A percentile compares a stretch with the other conserved stretches of the same genome.
Conservation (phyloP, 345 rosid species). For the Pistacia atlantica region DNA sequence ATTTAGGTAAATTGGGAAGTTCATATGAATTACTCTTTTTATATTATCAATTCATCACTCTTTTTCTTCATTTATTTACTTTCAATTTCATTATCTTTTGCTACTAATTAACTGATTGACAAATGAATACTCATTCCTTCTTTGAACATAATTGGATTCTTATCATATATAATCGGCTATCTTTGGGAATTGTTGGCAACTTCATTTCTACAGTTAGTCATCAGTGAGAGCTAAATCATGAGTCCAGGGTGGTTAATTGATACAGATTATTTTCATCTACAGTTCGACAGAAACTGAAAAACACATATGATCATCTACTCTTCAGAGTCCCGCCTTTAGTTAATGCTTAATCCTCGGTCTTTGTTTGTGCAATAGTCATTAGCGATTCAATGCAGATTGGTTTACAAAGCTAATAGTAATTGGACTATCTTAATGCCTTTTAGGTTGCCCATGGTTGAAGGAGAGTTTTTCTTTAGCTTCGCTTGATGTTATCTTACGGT, state of each 20-base stretch:
- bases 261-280: conserved; percentile 29
- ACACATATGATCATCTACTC: conserved; percentile 87
- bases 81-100: neutral
- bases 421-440: neutral
- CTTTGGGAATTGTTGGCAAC: neutral
- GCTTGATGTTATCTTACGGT: neutral
- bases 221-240: neutral
- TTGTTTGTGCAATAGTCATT: neutral
- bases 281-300: conserved; percentile 92
- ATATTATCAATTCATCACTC: neutral
- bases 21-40: neutral
- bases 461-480: neutral
- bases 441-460: neutral
- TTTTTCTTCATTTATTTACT: neutral
- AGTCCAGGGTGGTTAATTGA: neutral
- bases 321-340: conserved; percentile 64
- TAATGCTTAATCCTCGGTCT: neutral
- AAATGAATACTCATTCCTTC: neutral
- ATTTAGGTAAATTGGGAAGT: neutral
- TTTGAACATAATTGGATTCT: neutral
- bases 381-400: neutral
- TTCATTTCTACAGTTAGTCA: neutral
- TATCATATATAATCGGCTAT: neutral
- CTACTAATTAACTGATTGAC: neutral
- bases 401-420: neutral